Evolutionary conservation across 306 rosid genomes (phyloP), one percentile per base, ranked within the genome.

Genomic region (Dryas octopetala): DNA sequence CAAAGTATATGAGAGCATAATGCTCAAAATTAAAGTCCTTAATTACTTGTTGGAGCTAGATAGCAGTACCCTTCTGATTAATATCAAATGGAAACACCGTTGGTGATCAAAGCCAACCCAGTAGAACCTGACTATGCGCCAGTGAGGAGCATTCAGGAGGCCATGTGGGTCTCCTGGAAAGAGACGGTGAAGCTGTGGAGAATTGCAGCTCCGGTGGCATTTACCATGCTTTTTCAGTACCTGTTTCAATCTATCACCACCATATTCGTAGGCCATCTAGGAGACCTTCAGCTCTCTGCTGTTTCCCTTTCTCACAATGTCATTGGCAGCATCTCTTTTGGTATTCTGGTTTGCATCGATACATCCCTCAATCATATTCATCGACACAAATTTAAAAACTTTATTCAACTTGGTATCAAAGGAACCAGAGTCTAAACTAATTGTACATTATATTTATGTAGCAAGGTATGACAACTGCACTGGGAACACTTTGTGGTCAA

Each of bases 141-240:
- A 44, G 68, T 77, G 64, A 62, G 23, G 68, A 67, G 76, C 69
- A 5, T 77, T 28, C 0, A 17, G 62, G 73, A 77, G 43, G 77
- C 54, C 54, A 61, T 62, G 57, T 12, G 41, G 17, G 74, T 82
- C 26, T 67, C 47, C 5, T 61, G 85, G 85, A 52, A 17, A 17
- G 82, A 82, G 79, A 55, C 82, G 5, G 74, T 73, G 76, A 82
- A 77, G 76, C 52, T 82, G 26, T 68, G 85, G 85, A 77, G 51
- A 46, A 28, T 78, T 9, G 81, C 75, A 62, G 76, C 75, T 45
- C 55, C 72, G 28, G 47, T 67, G 19, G 72, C 55, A 13, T 32
- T 32, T 32, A 32, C 38, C 38, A 23, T 32, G 38, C 38, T 32
- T 1, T 32, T 32, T 32, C 38, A 32, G 38, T 32, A 32, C 38